A percentile compares a stretch with the other conserved stretches of the same genome.
These are phyloP conservation scores for Chrysoporthe deuterocubensis DNA, from an alignment of 2,329 filamentous ascomycete genomes.

Conservation along the genomic window DNA sequence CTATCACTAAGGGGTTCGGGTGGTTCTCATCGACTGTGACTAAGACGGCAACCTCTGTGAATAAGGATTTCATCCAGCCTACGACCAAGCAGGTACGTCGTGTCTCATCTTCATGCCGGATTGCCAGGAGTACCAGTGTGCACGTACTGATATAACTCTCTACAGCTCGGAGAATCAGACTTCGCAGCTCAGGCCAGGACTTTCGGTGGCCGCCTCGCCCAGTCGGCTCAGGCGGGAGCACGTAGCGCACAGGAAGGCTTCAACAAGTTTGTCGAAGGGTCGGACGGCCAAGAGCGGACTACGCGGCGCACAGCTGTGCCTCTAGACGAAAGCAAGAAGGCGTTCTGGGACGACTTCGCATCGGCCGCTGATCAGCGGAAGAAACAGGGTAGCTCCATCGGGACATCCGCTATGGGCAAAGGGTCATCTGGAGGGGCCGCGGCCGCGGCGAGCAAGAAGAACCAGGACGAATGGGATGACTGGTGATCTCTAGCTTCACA, in stretches of 20 bases:
- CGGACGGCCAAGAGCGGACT: conserved; percentile 38
- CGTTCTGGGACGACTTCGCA: conserved; percentile 93
- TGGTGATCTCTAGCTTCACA: conserved; percentile 48
- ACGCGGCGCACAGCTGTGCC: conserved; percentile 37
- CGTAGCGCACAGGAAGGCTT: conserved; percentile 79
- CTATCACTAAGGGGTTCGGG: conserved; percentile 88
- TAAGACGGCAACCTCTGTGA: conserved; percentile 89
- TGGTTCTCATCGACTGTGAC: conserved; percentile 90
- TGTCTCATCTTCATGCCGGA: conserved; percentile 3
- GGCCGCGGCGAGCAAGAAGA: conserved; percentile 45
- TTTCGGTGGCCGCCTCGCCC: conserved; percentile 68
- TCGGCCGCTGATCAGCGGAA: conserved; percentile 63
- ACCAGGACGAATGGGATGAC: conserved; percentile 68
- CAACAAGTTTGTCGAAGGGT: conserved; percentile 85
- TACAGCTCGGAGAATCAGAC: conserved; percentile 77
- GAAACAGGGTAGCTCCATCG: conserved; percentile 53
- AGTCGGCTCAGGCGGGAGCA: conserved; percentile 70
- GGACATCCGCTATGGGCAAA: conserved; percentile 64
- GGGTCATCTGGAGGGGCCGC: conserved; percentile 42
- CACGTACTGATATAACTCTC: conserved; percentile 13
- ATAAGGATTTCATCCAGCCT: conserved; percentile 89
- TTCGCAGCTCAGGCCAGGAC: conserved; percentile 69
- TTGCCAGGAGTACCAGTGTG: not conserved
- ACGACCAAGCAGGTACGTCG: conserved; percentile 79
- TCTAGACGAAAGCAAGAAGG: conserved; percentile 70